Evolutionary conservation across 2,329 filamentous ascomycete species (phyloP).

Genomic region (Alternaria sp.): DNA sequence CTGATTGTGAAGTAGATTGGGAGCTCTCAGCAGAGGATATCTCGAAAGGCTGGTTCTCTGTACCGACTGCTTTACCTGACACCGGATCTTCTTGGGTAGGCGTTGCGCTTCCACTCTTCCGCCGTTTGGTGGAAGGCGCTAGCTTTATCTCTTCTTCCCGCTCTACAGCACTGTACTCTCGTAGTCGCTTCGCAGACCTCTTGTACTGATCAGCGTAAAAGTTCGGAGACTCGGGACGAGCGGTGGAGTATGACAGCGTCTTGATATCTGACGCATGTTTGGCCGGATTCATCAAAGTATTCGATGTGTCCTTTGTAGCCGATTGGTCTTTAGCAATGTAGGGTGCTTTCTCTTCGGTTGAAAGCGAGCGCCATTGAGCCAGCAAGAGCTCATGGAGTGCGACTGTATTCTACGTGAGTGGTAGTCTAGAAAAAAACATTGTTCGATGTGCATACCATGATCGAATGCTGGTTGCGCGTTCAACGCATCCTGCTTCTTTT

Average conservation of each 20-base stretch:
- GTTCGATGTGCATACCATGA: constrained; percentile 24
- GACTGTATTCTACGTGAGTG: constrained; percentile 19
- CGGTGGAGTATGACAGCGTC: constrained; percentile 35
- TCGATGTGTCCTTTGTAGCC: constrained; percentile 12
- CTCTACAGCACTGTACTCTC: constrained; percentile 17
- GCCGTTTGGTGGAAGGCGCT: constrained; percentile 28
- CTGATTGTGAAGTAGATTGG: constrained; percentile 4
- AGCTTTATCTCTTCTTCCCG: constrained; percentile 7
- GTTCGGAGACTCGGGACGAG: constrained; percentile 35
- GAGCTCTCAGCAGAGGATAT: constrained; percentile 34
- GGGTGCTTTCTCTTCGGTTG: constrained; percentile 30
- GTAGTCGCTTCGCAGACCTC: constrained; percentile 34
- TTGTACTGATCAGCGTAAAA: constrained; percentile 34
- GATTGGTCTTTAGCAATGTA: constrained; percentile 27
- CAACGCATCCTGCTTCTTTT: constrained; percentile 25
- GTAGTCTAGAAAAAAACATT: neutral
- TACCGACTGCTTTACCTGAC: constrained; percentile 10
- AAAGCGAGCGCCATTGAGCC: constrained; percentile 29
- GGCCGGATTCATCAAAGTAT: constrained; percentile 9
- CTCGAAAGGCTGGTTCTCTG: constrained; percentile 30
- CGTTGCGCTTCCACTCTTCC: constrained; percentile 23
- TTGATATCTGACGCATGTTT: constrained; percentile 18
- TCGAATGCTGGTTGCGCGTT: constrained; percentile 24
- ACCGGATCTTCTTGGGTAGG: constrained; percentile 8
- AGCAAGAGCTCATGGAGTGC: constrained; percentile 27